Percentiles rank a stretch among this genome's conserved stretches.
These are phyloP conservation scores for Lactifluus hygrophoroides DNA, from an alignment of 768 basidiomycete species.

Conservation along the genomic window DNA sequence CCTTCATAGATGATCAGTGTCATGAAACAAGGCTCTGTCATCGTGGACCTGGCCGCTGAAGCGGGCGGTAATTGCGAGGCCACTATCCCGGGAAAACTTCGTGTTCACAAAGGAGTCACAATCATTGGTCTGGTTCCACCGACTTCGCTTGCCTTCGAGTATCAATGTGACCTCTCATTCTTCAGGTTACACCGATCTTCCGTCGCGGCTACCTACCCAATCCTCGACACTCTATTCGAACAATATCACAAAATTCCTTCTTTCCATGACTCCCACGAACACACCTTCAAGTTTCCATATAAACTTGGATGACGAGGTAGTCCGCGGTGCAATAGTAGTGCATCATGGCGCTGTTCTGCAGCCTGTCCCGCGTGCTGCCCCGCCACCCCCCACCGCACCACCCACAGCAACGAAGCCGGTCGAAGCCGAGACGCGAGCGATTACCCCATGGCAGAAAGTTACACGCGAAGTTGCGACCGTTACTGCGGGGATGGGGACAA, in stretches of 20 bases:
- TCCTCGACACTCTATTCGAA: constrained; percentile 87
- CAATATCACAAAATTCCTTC: constrained; percentile 82
- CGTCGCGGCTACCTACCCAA: constrained; percentile 83
- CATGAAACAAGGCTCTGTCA: constrained; percentile 89
- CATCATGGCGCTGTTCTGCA: constrained; percentile 59
- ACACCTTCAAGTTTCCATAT: constrained; percentile 53
- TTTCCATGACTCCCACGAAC: constrained; percentile 50
- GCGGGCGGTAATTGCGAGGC: constrained; percentile 86
- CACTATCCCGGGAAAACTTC: constrained; percentile 68
- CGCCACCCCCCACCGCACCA: constrained; percentile 48
- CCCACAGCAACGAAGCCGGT: constrained; percentile 40
- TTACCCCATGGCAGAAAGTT: constrained; percentile 84
- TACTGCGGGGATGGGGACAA: constrained; percentile 68
- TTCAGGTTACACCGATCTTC: constrained; percentile 73
- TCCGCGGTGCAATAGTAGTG: constrained; percentile 69
- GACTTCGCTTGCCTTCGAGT: background rate
- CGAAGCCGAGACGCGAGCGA: constrained; percentile 38
- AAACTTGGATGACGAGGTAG: constrained; percentile 76
- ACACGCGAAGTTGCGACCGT: constrained; percentile 65
- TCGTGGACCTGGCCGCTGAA: constrained; percentile 83
- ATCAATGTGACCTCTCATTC: background rate
- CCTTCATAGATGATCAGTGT: constrained; percentile 57
- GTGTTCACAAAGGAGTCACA: constrained; percentile 66
- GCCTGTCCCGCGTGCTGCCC: constrained; percentile 58
- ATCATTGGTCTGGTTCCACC: constrained; percentile 49